phyloP scores from a whole-genome alignment of 139 green algal genomes.

The Zygnema circumcarinatum region DNA sequence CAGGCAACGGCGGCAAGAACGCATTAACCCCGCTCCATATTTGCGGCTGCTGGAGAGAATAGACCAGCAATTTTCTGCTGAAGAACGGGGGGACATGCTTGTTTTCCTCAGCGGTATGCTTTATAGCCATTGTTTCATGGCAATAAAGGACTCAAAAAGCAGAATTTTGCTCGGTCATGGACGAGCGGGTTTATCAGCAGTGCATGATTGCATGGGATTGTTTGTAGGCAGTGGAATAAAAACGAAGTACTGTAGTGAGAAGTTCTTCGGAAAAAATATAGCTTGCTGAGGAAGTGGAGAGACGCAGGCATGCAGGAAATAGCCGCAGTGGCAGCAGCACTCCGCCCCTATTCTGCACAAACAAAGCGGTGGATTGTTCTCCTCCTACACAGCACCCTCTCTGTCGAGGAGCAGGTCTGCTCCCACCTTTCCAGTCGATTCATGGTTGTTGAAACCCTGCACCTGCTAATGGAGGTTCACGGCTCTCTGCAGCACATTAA shows the following conservation, averaged over 20 bases:
- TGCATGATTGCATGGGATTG: too few species aligned
- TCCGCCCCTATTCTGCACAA: constrained; percentile 61
- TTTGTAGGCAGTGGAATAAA: too few species aligned
- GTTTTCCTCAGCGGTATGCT: constrained; percentile 71
- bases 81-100: constrained; percentile 73
- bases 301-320: constrained; percentile 84
- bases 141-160: too few species aligned
- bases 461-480: not conserved
- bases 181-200: too few species aligned
- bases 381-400: constrained; percentile 50
- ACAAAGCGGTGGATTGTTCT: constrained; percentile 48
- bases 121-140: too few species aligned
- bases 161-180: too few species aligned
- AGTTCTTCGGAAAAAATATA: too few species aligned
- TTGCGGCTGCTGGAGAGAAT: constrained; percentile 56
- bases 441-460: not conserved
- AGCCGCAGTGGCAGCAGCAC: constrained; percentile 69
- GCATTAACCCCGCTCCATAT: constrained; percentile 48
- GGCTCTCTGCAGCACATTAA: not conserved
- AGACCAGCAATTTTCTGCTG: constrained; percentile 54
- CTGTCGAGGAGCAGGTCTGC: constrained; percentile 50
- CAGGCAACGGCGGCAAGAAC: constrained; percentile 9
- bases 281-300: too few species aligned
- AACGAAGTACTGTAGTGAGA: too few species aligned
- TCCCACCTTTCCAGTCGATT: not conserved